phyloP scores from a whole-genome alignment of 352 stramenopile genomes.

The Pythium pectinolyticum region DNA sequence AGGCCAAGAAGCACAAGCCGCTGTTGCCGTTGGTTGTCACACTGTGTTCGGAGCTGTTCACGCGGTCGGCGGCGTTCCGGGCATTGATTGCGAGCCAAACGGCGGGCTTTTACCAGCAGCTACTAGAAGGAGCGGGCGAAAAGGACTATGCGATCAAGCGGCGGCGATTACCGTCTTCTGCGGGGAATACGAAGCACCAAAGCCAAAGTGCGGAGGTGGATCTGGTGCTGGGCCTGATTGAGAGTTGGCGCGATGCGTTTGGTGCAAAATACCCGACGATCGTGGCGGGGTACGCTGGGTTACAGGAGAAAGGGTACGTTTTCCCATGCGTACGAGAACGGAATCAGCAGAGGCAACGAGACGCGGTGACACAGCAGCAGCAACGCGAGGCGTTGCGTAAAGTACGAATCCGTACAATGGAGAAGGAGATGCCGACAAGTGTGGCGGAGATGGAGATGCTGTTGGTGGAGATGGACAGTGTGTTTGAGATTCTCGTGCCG shows the following conservation, averaged over 20 bases:
- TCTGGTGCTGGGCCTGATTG: slow-evolving; percentile 48
- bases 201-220: slow-evolving; percentile 29
- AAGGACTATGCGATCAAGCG: slow-evolving; percentile 15
- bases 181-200: neutral
- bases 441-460: slow-evolving; percentile 67
- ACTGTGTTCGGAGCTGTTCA: slow-evolving; percentile 59
- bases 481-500: slow-evolving; percentile 74
- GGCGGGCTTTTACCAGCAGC: slow-evolving; percentile 42
- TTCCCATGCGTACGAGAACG: slow-evolving; percentile 39
- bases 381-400: slow-evolving; percentile 19
- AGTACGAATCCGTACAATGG: slow-evolving; percentile 22
- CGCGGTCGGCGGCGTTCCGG: slow-evolving; percentile 52
- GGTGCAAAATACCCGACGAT: slow-evolving; percentile 55
- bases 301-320: slow-evolving; percentile 50
- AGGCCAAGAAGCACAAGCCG: slow-evolving; percentile 8
- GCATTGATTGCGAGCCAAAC: slow-evolving; percentile 42
- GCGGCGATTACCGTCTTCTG: neutral
- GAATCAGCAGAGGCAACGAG: slow-evolving; percentile 9
- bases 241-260: slow-evolving; percentile 64
- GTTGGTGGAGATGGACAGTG: slow-evolving; percentile 68
- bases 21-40: slow-evolving; percentile 31
- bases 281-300: slow-evolving; percentile 45
- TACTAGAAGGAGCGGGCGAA: slow-evolving; percentile 50
- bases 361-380: slow-evolving; percentile 21
- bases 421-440: slow-evolving; percentile 46